phyloP scores from a whole-genome alignment of 78 protist genomes.

The Blattamonas nauphoetae region DNA sequence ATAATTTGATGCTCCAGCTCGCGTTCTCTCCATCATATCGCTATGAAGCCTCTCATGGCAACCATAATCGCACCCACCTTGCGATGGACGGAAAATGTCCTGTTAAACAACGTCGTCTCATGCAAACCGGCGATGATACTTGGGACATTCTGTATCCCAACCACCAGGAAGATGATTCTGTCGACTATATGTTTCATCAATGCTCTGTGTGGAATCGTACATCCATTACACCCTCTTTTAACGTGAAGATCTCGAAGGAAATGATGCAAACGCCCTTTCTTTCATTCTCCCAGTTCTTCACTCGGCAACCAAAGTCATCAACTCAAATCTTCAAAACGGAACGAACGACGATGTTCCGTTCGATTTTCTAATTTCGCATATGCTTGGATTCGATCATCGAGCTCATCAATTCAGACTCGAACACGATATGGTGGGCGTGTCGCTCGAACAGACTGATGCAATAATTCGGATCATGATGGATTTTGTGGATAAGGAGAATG shows the following conservation, averaged over 20 bases:
- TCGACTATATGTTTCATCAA: too few relatives aligned
- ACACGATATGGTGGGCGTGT: background rate
- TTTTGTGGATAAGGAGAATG: background rate
- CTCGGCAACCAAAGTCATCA: background rate
- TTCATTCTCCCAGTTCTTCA: background rate
- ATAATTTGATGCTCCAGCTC: background rate
- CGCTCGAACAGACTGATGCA: background rate
- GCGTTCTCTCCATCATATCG: background rate
- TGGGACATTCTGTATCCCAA: background rate
- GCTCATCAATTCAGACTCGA: background rate
- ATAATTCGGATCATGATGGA: background rate
- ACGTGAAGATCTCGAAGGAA: background rate
- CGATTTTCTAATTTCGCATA: background rate
- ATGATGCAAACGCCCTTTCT: background rate
- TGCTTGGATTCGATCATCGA: background rate
- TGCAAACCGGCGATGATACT: background rate
- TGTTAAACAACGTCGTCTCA: background rate
- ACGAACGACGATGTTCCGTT: too few relatives aligned
- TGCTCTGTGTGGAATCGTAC: background rate
- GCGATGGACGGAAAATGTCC: too few relatives aligned
- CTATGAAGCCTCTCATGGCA: background rate
- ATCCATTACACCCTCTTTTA: background rate
- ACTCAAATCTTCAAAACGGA: background rate
- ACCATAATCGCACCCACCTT: too few relatives aligned
- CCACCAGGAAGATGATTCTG: too few relatives aligned